Base-by-base conservation (phyloP, 1,284 basidiomycete genomes). In the Marasmius oreades region DNA sequence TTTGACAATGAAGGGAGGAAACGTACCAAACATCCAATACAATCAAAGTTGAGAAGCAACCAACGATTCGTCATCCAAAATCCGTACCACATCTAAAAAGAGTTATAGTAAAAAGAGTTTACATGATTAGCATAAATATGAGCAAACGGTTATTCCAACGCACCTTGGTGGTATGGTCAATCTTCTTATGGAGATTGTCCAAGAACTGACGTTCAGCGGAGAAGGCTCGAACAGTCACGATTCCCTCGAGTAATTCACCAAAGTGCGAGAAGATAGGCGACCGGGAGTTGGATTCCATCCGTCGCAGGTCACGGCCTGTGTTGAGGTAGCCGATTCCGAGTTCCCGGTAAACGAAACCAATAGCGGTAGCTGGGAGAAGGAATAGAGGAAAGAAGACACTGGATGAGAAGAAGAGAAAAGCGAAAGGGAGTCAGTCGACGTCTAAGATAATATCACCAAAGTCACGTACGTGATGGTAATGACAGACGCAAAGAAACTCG, bases 211-310 rank as follows among this genome's bases (percentile, higher is more conserved):
- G 74, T 64, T 95, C 93, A 1, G 86, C 90, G 8, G 88, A 89
- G 71, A 95, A 97, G 0, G 93, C 95, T 50, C 94, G 84, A 37
- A 96, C 91, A n/a, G 90, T 88, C 45, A 92, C 80, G 51, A 93
- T 87, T 20, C 92, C 91, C 57, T 85, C 83, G 36, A 94, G 73
- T 12, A 92, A 70, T 69, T 96, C 93, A 5, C 81, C 82, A 65
- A 94, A 93, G 53, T 88, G 88, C 2, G 87, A 83, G 67, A 86
- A 88, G 55, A 90, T 88, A 0, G 87, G 88, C 3, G 85, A 88
- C 14, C 86, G 75, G 1, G 81, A 78, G 62, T 83, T 88, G 3
- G 85, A 86, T 69, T 93, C 90, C 81, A 93, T 87, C 20, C 91
- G 77, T 50, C 90, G 80, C 26, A 93, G 73, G 64, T 91, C 89